Base-by-base conservation (phyloP, 352 stramenopile species). In the Pythium aristosporum region DNA sequence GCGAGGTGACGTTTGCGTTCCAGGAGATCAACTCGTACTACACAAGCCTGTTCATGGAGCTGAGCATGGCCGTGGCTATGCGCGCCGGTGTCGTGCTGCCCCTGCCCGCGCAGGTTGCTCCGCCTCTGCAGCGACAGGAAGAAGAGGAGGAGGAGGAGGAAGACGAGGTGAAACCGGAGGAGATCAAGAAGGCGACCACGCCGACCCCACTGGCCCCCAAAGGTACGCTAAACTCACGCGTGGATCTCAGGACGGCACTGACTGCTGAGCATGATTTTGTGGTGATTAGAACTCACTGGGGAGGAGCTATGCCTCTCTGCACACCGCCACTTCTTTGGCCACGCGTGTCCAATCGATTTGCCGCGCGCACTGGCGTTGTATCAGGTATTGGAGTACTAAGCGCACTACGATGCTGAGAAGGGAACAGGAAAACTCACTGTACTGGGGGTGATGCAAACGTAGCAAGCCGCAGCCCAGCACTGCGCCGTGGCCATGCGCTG, bases 11-110 rank as follows among this genome's bases (percentile, higher is more conserved):
- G 18, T 93, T 93, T 57, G 85, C 85, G 4, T 93, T 93, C 57
- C 85, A 93, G 56, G 85, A 93, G 65, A 92, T 92, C 68, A 92
- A 89, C 50, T 88, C 85, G 61, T 91, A 92, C 63, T 93, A 93
- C 72, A 88, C 79, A 23, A 90, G 80, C 18, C 70, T 91, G 6
- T 93, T 93, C 63, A 92, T 91, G 73, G 82, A 93, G 57, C 77
- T 92, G 21, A 87, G 79, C 28, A 89, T 92, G 77, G 76, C 82
- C 16, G 68, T 92, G 16, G 85, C 82, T 23, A 71, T 72, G 36
- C 68, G 68, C 42, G 81, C 81, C 2, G 79, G 76, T 3, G 67
- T 84, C 41, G 69, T 79, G 39, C 62, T 88, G 30, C 79, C 76
- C 12, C 57, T 89, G 18, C 82, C 79, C 10, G 41, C 63, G 28